Base-by-base conservation (phyloP, 352 stramenopile species). In the Phytophthora europaea region DNA sequence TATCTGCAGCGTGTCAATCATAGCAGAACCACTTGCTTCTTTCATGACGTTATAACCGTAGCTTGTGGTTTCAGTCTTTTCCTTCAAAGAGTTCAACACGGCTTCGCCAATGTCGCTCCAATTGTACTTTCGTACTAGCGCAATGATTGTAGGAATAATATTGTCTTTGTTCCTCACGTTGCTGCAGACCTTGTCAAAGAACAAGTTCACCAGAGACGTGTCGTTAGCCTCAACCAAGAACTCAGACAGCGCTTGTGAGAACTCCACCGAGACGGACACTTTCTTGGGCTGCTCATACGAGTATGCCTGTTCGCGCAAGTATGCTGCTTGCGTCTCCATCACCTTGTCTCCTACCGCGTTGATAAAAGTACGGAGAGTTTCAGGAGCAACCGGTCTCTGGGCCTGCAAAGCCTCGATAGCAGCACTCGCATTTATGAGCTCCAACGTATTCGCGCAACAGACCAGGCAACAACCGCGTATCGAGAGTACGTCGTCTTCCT, bases 401-500 rank as follows among this genome's bases (percentile, higher is more conserved):
- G 22, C 40, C 16, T 65, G 31, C 12, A 75, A 36, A 7, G 43
- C 57, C 12, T 61, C 50, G 6, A 62, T 47, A 6, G 55, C 68
- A 31, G 51, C 22, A 15, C 20, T 50, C 16, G 48, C 52, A 23
- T 58, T 36, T 28, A 75, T 67, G 28, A 48, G 48, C 20, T 67
- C 51, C n/a, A 58, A 54, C 4, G 52, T 51, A 45, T 60, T 54
- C n/a, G 26, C 12, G 23, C 28, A 10, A 52, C 45, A 28, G 68
- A 55, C 61, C 61, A 75, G 2, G 47, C 68, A 5, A 65, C 36
- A 18, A 75, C 22, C 9, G 59, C 68, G 22, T 59, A 75, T 48
- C 56, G 53, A 6, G 36, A 56, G 43, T 62, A 75, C 22, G 50
- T 70, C 8, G 68, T 75, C 5, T 60, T 69, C 48, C 63, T 66